Conservation (phyloP, 2,329 filamentous ascomycete genomes). For the Colletotrichum sp. region DNA sequence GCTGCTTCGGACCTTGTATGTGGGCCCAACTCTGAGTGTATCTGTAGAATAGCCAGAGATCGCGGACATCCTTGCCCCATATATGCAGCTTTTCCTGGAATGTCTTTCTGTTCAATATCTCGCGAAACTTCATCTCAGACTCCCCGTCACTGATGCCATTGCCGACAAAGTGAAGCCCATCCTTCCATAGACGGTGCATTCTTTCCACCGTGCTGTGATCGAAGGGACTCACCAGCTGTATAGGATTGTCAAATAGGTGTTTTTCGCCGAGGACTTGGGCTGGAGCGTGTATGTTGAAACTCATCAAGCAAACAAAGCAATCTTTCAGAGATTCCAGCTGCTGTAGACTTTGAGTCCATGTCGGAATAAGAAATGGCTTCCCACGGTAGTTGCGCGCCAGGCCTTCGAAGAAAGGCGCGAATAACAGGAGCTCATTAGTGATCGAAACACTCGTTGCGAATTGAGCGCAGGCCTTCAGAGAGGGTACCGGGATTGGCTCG, state of each 20-base stretch:
- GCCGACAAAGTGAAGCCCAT: not conserved
- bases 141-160: rapidly evolving
- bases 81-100: rapidly evolving
- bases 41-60: not conserved
- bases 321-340: not conserved
- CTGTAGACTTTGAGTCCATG: not conserved
- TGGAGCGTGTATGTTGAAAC: not conserved
- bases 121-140: rapidly evolving
- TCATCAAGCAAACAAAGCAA: not conserved
- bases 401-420: not conserved
- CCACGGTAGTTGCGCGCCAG: not conserved
- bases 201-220: rapidly evolving
- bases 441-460: not conserved
- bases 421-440: not conserved
- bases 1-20: rapidly evolving
- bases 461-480: not conserved
- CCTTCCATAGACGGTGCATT: not conserved
- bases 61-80: rapidly evolving
- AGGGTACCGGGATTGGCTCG: not conserved
- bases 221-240: rapidly evolving
- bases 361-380: not conserved
- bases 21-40: rapidly evolving
- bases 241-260: rapidly evolving
- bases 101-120: not conserved
- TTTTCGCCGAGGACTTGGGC: rapidly evolving